Conservation (phyloP, 352 stramenopile species). For the Aphanomyces stellatus region DNA sequence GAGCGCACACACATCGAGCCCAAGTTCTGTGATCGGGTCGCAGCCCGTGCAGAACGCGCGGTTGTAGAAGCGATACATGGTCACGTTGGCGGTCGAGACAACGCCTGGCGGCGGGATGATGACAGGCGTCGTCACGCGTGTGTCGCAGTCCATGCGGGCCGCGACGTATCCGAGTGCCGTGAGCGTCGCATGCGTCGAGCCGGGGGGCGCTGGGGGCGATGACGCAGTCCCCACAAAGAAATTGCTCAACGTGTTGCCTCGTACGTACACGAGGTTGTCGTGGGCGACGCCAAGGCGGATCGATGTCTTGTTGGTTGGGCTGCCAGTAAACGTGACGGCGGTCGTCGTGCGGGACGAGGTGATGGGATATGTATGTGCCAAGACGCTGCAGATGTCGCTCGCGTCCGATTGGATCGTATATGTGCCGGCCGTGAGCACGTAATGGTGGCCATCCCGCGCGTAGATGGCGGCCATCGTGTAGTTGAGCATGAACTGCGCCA, state of each 20-base stretch:
- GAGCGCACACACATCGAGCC: neutral
- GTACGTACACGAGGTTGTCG: neutral
- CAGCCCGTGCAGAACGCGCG: constrained; percentile 11
- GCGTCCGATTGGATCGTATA: neutral
- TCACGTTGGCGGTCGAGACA: neutral
- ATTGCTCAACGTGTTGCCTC: neutral
- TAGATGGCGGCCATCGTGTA: neutral
- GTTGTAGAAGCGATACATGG: constrained; percentile 13
- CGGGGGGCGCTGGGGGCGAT: neutral
- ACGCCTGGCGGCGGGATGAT: neutral
- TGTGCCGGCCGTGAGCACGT: neutral
- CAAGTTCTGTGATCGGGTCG: constrained; percentile 6
- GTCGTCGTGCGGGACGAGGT: neutral
- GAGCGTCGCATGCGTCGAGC: neutral
- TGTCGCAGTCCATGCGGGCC: neutral
- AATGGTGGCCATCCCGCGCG: neutral
- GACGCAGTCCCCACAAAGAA: neutral
- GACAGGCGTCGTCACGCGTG: constrained; percentile 1
- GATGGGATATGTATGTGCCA: neutral
- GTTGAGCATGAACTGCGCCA: constrained; percentile 4
- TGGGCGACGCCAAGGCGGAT: neutral
- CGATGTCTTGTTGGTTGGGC: too few species aligned
- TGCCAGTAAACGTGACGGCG: too few species aligned
- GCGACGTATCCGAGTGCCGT: neutral
- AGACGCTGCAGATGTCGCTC: neutral